Evolutionary conservation across 73 alveolate species (phyloP), one percentile per base, ranked within the genome.

Genomic region (Paramecium sonneborni): DNA sequence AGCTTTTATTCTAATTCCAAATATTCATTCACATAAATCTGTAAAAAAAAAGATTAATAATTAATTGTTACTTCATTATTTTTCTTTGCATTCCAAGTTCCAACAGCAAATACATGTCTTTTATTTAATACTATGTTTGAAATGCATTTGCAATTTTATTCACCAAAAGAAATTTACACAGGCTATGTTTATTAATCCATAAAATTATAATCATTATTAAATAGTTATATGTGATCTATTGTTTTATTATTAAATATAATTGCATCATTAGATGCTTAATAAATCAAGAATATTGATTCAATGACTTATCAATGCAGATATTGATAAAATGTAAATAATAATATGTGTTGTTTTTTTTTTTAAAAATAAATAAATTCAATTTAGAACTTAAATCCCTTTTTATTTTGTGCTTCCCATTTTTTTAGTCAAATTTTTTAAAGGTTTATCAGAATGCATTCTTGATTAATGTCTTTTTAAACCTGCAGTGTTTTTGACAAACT

Each of bases 1-100:
- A 72, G 30, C 44, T 72, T 72, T 21, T 30, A 72, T 35, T 72
- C 86, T 7, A 72, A 35, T 72, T 72, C 86, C 20, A 72, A 37
- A 79, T 43, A 79, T 44, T 79, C 90, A 44, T 37, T 43, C 18
- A 79, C 43, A 43, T 79, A 62, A 2, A 79, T 79, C 90, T 79
- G 20, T 2, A 30, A 6, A 62, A 3, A 12, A 62, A 8, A 79
- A n/a, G n/a, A 18, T 79, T 20, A 3, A 35, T 10, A 35, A 14
- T 35, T 9, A 2, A 32, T 21, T 38, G 2, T 39, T 79, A 79
- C 90, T 43, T 79, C 44, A 46, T 79, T 79, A 23, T 79, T 23
- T 44, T 44, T 39, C 55, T 79, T 79, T 18, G 43, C 41, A 79
- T 44, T 34, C 46, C 90, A 79, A 24, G 90, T 79, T 39, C 90